These are phyloP conservation scores for Lepraria neglecta DNA, from an alignment of 495 filamentous ascomycete species.

Conservation along the genomic window DNA sequence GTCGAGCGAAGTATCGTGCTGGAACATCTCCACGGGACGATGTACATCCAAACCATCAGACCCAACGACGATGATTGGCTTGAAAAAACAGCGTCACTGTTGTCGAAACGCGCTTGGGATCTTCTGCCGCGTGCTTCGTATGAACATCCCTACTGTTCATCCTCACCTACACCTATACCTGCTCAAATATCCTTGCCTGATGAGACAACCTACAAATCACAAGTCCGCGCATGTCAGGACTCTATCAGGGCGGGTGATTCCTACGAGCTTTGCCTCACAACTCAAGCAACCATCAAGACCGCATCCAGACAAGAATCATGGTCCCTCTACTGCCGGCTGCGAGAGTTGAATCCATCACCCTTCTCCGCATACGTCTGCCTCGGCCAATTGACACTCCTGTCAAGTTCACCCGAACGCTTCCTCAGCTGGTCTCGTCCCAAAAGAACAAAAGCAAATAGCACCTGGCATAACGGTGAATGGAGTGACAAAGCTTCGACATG, in stretches of 20 bases:
- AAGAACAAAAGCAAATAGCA: not conserved
- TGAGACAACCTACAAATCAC: slow-evolving; percentile 51
- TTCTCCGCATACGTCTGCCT: slow-evolving; percentile 80
- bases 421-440: slow-evolving; percentile 57
- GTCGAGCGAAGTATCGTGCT: slow-evolving; percentile 74
- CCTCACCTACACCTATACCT: not conserved
- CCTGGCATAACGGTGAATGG: not conserved
- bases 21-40: slow-evolving; percentile 55
- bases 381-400: slow-evolving; percentile 61
- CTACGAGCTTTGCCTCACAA: slow-evolving; percentile 89
- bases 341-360: slow-evolving; percentile 70
- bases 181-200: slow-evolving; percentile 39
- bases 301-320: slow-evolving; percentile 29
- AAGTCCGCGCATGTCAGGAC: slow-evolving; percentile 63
- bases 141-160: not conserved
- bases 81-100: slow-evolving; percentile 26
- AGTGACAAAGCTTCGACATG: slow-evolving; percentile 31
- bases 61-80: slow-evolving; percentile 40
- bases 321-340: slow-evolving; percentile 43
- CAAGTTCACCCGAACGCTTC: slow-evolving; percentile 89
- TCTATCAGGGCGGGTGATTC: slow-evolving; percentile 73
- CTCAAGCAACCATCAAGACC: slow-evolving; percentile 52
- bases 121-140: too few species aligned
- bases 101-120: not conserved
- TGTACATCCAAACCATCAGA: slow-evolving; percentile 61